Evolutionary conservation across 768 basidiomycete genomes (phyloP), one percentile per base, ranked within the genome.

Genomic region (Lepiota venenata): DNA sequence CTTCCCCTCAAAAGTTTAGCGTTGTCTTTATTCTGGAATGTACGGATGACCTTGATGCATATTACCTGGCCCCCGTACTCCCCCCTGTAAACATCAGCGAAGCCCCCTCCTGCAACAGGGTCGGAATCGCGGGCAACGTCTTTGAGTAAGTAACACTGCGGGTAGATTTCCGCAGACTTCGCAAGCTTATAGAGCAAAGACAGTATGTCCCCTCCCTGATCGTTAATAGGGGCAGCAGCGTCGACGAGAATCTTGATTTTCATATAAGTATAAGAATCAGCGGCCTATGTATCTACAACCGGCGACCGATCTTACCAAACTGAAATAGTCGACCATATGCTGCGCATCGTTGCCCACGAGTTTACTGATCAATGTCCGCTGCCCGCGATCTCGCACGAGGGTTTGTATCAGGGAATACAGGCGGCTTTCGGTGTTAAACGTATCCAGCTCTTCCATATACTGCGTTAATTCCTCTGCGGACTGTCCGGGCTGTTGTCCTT

Each of bases 11-110:
- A 4, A 2, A 43, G 32, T 7, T 18, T 16, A 7, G n/a, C 20
- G 1, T 32, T 7, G 25, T 51, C 29, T 21, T 4, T 18, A 4
- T 18, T 5, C 39, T 43, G 50, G 16, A 16, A 51, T 14, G 42
- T 36, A 12, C 62, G 62, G 10, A 54, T 21, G 47, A 47, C 52
- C 14, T 54, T 54, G 15, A 54, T 22, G n/a, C 38, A 46, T 39
- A 54, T 29, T 16, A 11, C 18, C 16, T 47, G 44, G 6, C 9
- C 36, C 12, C 14, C 20, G 35, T 47, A 16, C 7, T 12, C 2
- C 20, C 45, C 52, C 32, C 29, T 46, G 12, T 32, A 47, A 14
- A 54, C 39, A 15, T 54, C 40, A 9, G 45, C 37, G 21, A 47
- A 54, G 1, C 52, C 45, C 20, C 52, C 45, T 54, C 39, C 45